Base-by-base conservation (phyloP, 2,329 filamentous ascomycete genomes). In the Rhynchosporium agropyri region DNA sequence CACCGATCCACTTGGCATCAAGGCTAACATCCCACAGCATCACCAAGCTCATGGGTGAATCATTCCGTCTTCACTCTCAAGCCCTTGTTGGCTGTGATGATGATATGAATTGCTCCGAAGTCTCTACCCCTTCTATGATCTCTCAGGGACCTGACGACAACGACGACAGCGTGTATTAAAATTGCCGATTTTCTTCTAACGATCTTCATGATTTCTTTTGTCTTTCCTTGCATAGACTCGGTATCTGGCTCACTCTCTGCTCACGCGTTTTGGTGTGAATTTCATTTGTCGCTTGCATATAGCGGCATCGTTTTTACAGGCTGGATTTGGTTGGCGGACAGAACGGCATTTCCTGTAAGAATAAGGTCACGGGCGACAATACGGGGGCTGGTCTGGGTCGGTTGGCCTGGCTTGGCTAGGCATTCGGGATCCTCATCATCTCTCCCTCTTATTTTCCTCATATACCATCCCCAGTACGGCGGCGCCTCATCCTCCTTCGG, bases 11-110 rank as follows among this genome's bases (percentile, higher is more conserved):
- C 12, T 61, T 28, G 50, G 20, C 54, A 40, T 12, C 48, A 55
- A 56, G 58, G 69, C 83, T 86, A 81, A 87, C 77, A 58, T 54
- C 56, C 33, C 43, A 45, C 73, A 94, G 91, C 63, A 94, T 96
- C 75, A 94, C 91, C 71, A 92, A 96, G 75, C 86, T 98, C 57
- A 97, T 98, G 90, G 95, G 95, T 73, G 95, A 98, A 79, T 93
- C 95, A 58, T 98, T 99, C 84, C 95, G 96, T 75, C 87, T 97
- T 63, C 94, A 98, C 79, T 91, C 93, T 43, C 93, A 98, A 80
- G 93, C 95, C 69, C 87, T 99, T 40, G 87, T 94, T 69, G 93
- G 94, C 76, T 98, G 97, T 74, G 92, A 97, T 75, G 94, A 97
- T 76, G 90, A 93, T 71, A 81, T 85, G 70, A 86, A 89, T 76